These are phyloP conservation scores for Saccharomyces hybrid DNA, from an alignment of 1,139 yeast species.

Conservation along the genomic window DNA sequence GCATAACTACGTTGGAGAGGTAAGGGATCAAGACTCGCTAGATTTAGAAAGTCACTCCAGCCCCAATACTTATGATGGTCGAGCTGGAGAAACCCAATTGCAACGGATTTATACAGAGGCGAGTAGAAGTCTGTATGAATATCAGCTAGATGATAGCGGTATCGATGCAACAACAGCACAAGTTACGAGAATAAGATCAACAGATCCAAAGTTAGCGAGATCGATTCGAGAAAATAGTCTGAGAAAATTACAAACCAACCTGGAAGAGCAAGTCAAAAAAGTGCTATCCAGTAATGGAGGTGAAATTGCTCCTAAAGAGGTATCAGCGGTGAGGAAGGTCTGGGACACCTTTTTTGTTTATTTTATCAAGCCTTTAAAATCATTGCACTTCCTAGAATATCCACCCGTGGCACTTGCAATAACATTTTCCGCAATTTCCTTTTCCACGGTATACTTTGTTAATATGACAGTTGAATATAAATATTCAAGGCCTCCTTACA, in stretches of 20 bases:
- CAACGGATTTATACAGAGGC: constrained; percentile 12
- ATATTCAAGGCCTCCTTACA: constrained; percentile 60
- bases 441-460: constrained; percentile 61
- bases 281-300: constrained; percentile 21
- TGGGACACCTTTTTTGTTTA: constrained; percentile 35
- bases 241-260: constrained; percentile 14
- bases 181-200: constrained; percentile 29
- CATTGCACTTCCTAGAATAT: constrained; percentile 44
- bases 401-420: constrained; percentile 71
- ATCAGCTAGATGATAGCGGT: constrained; percentile 10
- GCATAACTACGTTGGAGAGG: not conserved
- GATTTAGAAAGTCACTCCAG: not conserved
- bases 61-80: not conserved
- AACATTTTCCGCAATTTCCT: constrained; percentile 56
- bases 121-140: constrained; percentile 1
- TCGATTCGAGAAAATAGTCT: constrained; percentile 18
- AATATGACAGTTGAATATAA: constrained; percentile 65
- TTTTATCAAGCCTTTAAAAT: constrained; percentile 43
- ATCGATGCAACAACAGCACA: constrained; percentile 16
- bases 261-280: constrained; percentile 26
- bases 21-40: not conserved
- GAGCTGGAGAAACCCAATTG: constrained; percentile 5
- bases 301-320: constrained; percentile 5
- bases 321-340: constrained; percentile 16
- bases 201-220: constrained; percentile 21